Base-by-base conservation (phyloP, 768 basidiomycete species). In the Russula griseocarnosa region DNA sequence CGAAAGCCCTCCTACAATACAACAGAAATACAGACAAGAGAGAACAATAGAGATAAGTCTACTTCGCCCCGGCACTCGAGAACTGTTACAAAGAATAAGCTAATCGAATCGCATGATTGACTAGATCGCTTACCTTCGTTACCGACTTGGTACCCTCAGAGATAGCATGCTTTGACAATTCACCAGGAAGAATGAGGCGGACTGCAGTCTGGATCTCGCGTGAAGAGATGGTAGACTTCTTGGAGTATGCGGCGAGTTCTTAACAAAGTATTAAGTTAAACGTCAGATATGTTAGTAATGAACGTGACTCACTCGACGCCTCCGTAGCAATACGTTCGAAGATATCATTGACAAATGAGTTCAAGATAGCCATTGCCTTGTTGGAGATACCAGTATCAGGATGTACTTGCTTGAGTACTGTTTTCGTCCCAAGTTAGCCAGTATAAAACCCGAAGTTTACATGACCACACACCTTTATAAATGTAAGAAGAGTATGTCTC, bases 331-430 rank as follows among this genome's bases (percentile, higher is more conserved):
- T 90, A 34, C 94, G 88, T 74, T 94, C 93, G 66, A 95, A 94
- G 74, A 94, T 93, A 69, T 94, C 92, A 72, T 94, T 94, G 76
- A 94, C 93, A 68, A 95, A 94, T 32, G 87, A 90, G 81, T 94
- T 92, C 50, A 93, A 79, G 71, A 94, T 94, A 67, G 90, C 87
- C 90, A 94, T 92, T 3, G 89, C 88, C 77, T 96, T 96, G 85
- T 93, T 96, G 44, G 94, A 96, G 83, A 97, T 96, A 87, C 95
- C 95, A 58, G 94, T 96, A 71, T 96, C 94, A 58, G 95, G 96
- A 79, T 96, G 95, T 67, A 97, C 94, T 79, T 97, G 96, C 79
- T 91, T 97, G 71, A 97, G 83, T 69, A 97, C 94, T 92, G 62
- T 7, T 55, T 28, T 49, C 32, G 40, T 38, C 26, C 9, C 11